Base-by-base conservation (phyloP, 257 asterid genomes). In the Primulina tabacum region DNA sequence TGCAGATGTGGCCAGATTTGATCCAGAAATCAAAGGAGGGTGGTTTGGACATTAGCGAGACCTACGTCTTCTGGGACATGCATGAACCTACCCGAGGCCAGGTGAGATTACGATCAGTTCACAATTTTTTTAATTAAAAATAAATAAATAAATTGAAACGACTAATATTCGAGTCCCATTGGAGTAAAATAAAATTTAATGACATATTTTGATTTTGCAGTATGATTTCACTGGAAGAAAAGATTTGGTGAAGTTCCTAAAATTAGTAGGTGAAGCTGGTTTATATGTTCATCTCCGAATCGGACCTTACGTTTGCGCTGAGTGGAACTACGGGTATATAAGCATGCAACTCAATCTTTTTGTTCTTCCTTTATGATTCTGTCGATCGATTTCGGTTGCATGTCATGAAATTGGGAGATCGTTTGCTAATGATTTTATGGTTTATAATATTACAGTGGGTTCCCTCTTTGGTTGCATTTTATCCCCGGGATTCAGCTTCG, bases 281-380 rank as follows among this genome's bases (percentile, higher is more conserved):
- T 85, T 88, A 20, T 83, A 74, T 73, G 89, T 77, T 70, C 68
- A 81, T 77, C 80, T 86, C 12, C 86, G 95, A 21, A 76, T 88
- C 64, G 95, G 95, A 62, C 95, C 95, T 63, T 88, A 88, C 65
- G 89, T 86, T 62, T 88, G 95, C 77, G 90, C 89, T 62, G 95
- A 88, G 65, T 88, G 95, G 95, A 88, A 88, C 69, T 88, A 79
- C 65, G 95, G 95, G 95, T 88, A 28, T 28, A 28, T 28, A 80
- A 76, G 56, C 58, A 80, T 75, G 56, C 58, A 0, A 10, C 6
- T 1, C 40, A 18, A 52, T 24, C 4, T 29, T 33, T 34, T 9
- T 62, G 4, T 24, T 50, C 2, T 70, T 21, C 4, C 7, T 65
- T 16, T 20, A 32, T 50, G 18, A 20, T 20, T 33, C 30, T 28